A percentile compares a stretch with the other conserved stretches of the same genome.
These are phyloP conservation scores for Boletus patriciae DNA, from an alignment of 768 basidiomycete genomes.

Conservation along the genomic window DNA sequence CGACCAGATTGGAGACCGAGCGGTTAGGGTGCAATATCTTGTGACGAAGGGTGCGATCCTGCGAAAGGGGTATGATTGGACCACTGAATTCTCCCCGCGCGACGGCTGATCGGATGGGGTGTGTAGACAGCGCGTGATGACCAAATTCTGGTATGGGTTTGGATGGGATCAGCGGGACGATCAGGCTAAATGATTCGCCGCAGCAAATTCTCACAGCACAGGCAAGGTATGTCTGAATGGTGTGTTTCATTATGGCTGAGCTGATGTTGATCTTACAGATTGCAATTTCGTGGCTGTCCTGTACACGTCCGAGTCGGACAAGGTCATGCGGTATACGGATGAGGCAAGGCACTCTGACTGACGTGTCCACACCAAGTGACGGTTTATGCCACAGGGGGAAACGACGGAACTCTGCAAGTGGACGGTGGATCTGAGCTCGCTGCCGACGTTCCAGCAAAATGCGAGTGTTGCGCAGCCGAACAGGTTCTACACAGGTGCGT, in stretches of 20 bases:
- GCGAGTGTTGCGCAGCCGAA: slow-evolving; percentile 51
- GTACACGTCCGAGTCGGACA: slow-evolving; percentile 75
- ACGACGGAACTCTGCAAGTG: slow-evolving; percentile 77
- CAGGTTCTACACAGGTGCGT: slow-evolving; percentile 79
- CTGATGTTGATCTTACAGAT: slow-evolving; percentile 44
- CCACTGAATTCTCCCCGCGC: slow-evolving; percentile 11
- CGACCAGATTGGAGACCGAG: slow-evolving; percentile 15
- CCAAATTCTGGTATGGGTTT: slow-evolving; percentile 72
- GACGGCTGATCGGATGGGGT: slow-evolving; percentile 16
- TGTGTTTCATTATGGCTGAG: neutral
- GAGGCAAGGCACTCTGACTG: slow-evolving; percentile 44
- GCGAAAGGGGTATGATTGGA: slow-evolving; percentile 69
- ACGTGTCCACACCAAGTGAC: slow-evolving; percentile 23
- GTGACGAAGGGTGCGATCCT: slow-evolving; percentile 86
- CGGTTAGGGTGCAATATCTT: slow-evolving; percentile 74
- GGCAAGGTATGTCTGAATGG: slow-evolving; percentile 41
- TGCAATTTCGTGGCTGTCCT: slow-evolving; percentile 79
- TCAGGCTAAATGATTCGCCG: slow-evolving; percentile 13
- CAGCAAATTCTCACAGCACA: slow-evolving; percentile 71
- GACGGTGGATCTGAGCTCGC: slow-evolving; percentile 78
- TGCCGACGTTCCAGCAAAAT: slow-evolving; percentile 78
- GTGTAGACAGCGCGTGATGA: slow-evolving; percentile 72
- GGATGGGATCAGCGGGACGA: slow-evolving; percentile 3
- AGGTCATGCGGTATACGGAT: slow-evolving; percentile 79
- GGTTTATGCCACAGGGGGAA: slow-evolving; percentile 50